Evolutionary conservation across 257 asterid species (phyloP).

Genomic region (Solanum etuberosum): DNA sequence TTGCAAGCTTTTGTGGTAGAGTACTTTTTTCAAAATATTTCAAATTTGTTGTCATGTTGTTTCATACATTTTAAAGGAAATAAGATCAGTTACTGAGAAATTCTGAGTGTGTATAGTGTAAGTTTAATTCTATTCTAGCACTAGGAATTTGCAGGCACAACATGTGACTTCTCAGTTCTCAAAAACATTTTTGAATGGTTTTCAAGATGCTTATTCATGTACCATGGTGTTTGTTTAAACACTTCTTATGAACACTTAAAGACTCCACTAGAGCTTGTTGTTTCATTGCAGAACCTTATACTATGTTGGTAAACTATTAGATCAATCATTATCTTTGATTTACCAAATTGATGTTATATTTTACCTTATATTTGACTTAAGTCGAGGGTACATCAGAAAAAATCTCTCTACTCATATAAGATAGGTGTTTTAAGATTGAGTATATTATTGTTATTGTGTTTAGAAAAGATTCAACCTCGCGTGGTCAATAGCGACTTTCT

Average conservation of each 20-base stretch:
- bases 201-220: neutral
- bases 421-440: no score
- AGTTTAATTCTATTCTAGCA: neutral
- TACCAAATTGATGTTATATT: neutral
- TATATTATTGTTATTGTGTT: neutral
- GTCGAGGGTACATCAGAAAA: fast-evolving
- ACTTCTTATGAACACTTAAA: neutral
- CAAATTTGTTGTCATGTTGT: neutral
- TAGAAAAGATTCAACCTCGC: no score
- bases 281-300: neutral
- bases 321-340: neutral
- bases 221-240: neutral
- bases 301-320: neutral
- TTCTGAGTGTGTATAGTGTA: neutral
- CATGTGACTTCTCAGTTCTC: neutral
- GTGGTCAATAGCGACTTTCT: neutral
- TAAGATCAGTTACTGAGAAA: neutral
- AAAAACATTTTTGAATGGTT: neutral
- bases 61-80: neutral
- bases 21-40: neutral
- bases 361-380: neutral
- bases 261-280: neutral
- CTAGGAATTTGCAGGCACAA: neutral
- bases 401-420: no score
- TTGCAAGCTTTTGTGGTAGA: neutral